Percentiles rank a stretch among this genome's conserved stretches.
Evolutionary conservation across 805 yeast genomes (phyloP).

Genomic region (Yamadazyma olivae): DNA sequence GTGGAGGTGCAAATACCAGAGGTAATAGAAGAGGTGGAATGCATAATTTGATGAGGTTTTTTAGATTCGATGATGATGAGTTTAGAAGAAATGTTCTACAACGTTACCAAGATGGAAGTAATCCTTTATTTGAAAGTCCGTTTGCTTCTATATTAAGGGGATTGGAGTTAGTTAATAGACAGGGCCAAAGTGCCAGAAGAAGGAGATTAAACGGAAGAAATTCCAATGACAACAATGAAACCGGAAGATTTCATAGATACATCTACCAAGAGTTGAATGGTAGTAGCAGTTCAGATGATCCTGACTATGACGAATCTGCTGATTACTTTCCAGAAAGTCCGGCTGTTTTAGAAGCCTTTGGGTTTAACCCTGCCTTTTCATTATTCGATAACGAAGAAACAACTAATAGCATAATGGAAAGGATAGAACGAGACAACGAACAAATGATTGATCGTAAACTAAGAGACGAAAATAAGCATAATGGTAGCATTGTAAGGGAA

Average conservation of each 20-base stretch:
- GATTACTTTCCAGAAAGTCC: constrained; percentile 2
- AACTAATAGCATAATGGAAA: constrained; percentile 19
- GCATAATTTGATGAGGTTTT: too few species aligned
- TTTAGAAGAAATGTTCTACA: too few species aligned
- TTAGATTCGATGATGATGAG: too few species aligned
- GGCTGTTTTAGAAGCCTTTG: neutral
- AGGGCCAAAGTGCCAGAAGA: constrained; percentile 1
- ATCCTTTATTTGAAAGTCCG: too few species aligned
- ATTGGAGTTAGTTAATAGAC: constrained; percentile 1
- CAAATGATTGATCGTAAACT: constrained; percentile 29
- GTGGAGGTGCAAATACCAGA: too few species aligned
- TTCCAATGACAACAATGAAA: too few species aligned
- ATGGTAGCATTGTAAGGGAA: constrained; percentile 25
- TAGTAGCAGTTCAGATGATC: constrained; percentile 2
- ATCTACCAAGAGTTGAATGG: too few species aligned
- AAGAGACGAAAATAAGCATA: constrained; percentile 27
- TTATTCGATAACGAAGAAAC: constrained; percentile 11
- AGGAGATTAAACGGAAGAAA: neutral
- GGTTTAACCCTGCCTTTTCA: neutral
- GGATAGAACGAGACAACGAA: constrained; percentile 41
- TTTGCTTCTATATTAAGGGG: neutral
- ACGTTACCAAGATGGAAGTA: too few species aligned
- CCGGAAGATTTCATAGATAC: too few species aligned
- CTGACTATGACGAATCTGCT: constrained; percentile 4
- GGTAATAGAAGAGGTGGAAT: too few species aligned